Evolutionary conservation across 1,139 yeast species (phyloP).

Genomic region (Yamadazyma kanchanaburiensis): DNA sequence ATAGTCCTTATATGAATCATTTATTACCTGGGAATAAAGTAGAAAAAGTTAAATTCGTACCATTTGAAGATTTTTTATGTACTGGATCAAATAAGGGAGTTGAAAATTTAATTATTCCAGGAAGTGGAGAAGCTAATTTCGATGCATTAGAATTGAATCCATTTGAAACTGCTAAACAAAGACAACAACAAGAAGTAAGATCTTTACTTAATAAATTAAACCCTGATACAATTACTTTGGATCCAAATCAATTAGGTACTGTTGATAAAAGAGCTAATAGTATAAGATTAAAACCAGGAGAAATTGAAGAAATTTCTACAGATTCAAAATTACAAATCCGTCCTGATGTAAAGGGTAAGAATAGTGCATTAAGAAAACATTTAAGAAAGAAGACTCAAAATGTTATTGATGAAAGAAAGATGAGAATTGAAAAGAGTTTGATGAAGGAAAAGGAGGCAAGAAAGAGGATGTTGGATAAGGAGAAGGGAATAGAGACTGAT

Average conservation of each 20-base stretch:
- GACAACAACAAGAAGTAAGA: constrained; percentile 92
- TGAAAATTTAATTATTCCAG: constrained; percentile 83
- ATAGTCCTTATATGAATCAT: constrained; percentile 90
- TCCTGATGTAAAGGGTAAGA: constrained; percentile 72
- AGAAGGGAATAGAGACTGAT: constrained; percentile 49
- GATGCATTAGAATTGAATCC: constrained; percentile 95
- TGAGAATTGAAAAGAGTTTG: constrained; percentile 77
- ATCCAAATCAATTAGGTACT: constrained; percentile 84
- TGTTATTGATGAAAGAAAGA: constrained; percentile 82
- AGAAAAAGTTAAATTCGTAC: constrained; percentile 71
- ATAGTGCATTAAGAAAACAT: constrained; percentile 77
- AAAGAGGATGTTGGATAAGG: constrained; percentile 46
- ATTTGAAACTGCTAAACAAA: constrained; percentile 84
- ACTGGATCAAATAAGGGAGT: constrained; percentile 81
- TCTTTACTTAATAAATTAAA: constrained; percentile 81
- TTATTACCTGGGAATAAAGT: constrained; percentile 74
- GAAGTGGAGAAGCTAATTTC: constrained; percentile 96
- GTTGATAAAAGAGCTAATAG: constrained; percentile 69
- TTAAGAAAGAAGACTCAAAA: constrained; percentile 83
- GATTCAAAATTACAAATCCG: constrained; percentile 44
- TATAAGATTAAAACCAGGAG: constrained; percentile 62
- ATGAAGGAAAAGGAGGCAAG: constrained; percentile 73
- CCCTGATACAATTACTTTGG: constrained; percentile 89
- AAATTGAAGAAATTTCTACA: constrained; percentile 43
- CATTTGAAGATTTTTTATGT: constrained; percentile 93